phyloP scores from a whole-genome alignment of 805 yeast species.

The Saccharomyces paradoxus region DNA sequence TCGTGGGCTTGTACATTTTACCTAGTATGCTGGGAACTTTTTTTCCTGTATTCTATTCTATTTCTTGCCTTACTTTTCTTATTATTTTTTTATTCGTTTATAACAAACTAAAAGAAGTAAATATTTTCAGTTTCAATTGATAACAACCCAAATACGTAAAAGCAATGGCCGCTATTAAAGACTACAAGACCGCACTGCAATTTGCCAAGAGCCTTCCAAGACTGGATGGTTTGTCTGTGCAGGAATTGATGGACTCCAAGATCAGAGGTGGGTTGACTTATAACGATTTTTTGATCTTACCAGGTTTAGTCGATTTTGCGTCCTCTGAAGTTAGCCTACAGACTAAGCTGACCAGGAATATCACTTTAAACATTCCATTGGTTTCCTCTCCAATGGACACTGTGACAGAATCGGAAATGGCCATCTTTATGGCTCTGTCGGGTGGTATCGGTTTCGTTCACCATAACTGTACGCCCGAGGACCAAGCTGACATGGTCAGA shows the following conservation, averaged over 20 bases:
- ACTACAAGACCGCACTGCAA: too few species aligned
- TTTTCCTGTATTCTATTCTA: too few species aligned
- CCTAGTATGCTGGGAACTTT: too few species aligned
- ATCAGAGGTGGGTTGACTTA: slow-evolving; percentile 83
- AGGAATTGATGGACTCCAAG: slow-evolving; percentile 77
- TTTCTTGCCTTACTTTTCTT: too few species aligned
- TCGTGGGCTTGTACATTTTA: too few species aligned
- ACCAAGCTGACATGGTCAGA: slow-evolving; percentile 96
- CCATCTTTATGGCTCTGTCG: slow-evolving; percentile 93
- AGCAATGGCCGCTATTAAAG: too few species aligned
- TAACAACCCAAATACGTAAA: too few species aligned
- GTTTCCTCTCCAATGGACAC: slow-evolving; percentile 99
- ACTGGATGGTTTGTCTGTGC: slow-evolving; percentile 80
- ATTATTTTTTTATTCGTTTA: too few species aligned
- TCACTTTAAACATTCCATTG: slow-evolving; percentile 54
- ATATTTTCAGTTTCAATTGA: too few species aligned
- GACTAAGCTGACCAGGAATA: slow-evolving; percentile 61
- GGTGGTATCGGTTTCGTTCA: slow-evolving; percentile 99
- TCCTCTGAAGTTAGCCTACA: slow-evolving; percentile 71
- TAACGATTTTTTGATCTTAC: slow-evolving; percentile 59
- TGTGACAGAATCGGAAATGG: slow-evolving; percentile 95
- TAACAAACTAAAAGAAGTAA: too few species aligned
- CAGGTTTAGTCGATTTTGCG: slow-evolving; percentile 89
- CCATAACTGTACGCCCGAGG: slow-evolving; percentile 93
- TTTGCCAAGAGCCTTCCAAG: slow-evolving; percentile 10